These are phyloP conservation scores for Sungouiozyma intestinalis DNA, from an alignment of 805 yeast genomes.

Conservation along the genomic window DNA sequence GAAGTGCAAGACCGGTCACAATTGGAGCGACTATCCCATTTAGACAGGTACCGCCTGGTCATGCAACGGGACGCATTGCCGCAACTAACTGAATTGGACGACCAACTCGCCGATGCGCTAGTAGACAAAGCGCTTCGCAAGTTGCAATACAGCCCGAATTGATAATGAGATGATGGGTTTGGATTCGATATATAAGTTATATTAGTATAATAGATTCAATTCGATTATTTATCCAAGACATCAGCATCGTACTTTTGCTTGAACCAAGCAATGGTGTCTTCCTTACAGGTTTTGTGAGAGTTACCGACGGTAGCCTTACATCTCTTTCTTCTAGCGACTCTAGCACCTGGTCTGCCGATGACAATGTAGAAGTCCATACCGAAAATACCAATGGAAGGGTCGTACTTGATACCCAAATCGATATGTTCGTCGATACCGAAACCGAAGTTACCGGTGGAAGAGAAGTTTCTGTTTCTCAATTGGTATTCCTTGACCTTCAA, in stretches of 20 bases:
- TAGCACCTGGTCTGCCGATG: conserved; percentile 98
- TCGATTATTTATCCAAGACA: conserved; percentile 66
- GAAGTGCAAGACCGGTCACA: conserved; percentile 29
- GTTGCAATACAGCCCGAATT: conserved; percentile 4
- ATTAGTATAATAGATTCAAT: conserved; percentile 1
- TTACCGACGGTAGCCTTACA: conserved; percentile 79
- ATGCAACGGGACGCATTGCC: conserved; percentile 37
- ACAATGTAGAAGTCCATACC: conserved; percentile 99
- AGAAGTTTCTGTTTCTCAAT: conserved; percentile 88
- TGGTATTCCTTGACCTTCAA: conserved; percentile 99
- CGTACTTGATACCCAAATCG: conserved; percentile 99
- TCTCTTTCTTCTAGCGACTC: conserved; percentile 98
- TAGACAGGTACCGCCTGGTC: conserved; percentile 33
- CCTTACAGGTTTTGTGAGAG: conserved; percentile 84
- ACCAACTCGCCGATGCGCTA: conserved; percentile 43
- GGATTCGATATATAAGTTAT: conserved; percentile 2
- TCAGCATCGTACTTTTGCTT: conserved; percentile 99
- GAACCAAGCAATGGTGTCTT: conserved; percentile 97
- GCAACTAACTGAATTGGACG: conserved; percentile 34
- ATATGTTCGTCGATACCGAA: conserved; percentile 99
- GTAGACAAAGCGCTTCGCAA: conserved; percentile 13
- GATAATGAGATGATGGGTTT: neutral
- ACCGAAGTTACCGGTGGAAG: conserved; percentile 99
- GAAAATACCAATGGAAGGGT: conserved; percentile 98
- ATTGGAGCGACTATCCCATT: conserved; percentile 33